A percentile compares a stretch with the other conserved stretches of the same genome.
Conservation (phyloP, 2,329 filamentous ascomycete genomes). For the Dactylonectria macrodidyma region DNA sequence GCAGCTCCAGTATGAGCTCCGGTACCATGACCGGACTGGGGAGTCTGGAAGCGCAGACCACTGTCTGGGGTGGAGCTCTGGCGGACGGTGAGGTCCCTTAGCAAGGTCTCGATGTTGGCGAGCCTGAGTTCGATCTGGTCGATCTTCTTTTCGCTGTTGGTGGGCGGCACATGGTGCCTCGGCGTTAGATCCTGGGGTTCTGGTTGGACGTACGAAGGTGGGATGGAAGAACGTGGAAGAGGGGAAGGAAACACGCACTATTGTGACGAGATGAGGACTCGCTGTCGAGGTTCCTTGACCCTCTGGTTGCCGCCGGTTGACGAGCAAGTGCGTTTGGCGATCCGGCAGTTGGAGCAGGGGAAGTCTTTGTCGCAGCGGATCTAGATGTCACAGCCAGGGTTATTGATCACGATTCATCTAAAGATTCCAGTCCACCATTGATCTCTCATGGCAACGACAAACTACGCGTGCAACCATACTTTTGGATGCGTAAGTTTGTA, state of each 20-base stretch:
- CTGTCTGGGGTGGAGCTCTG: constrained; percentile 42
- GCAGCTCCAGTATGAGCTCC: constrained; percentile 45
- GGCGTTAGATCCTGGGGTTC: constrained; percentile 21
- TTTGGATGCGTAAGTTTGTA: background rate
- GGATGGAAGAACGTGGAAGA: background rate
- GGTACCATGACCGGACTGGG: constrained; percentile 42
- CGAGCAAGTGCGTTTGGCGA: constrained; percentile 67
- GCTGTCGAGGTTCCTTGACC: constrained; percentile 68
- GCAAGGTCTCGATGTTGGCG: constrained; percentile 60
- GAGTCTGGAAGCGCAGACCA: constrained; percentile 39
- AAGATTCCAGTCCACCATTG: background rate
- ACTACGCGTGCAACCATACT: constrained; percentile 12
- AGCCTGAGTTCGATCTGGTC: constrained; percentile 63
- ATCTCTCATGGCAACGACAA: constrained; percentile 8
- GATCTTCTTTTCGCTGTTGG: constrained; percentile 66
- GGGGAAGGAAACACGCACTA: constrained; percentile 61
- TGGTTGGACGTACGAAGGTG: background rate
- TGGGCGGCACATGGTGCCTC: background rate
- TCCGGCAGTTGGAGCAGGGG: constrained; percentile 71
- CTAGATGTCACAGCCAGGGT: constrained; percentile 52
- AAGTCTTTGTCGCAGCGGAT: constrained; percentile 72
- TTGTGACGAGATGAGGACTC: constrained; percentile 73
- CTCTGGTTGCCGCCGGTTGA: constrained; percentile 69
- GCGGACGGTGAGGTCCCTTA: constrained; percentile 55
- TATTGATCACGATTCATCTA: constrained; percentile 33